These are phyloP conservation scores for Diphasiastrum complanatum DNA, from an alignment of 83 land plant species.

Conservation along the genomic window DNA sequence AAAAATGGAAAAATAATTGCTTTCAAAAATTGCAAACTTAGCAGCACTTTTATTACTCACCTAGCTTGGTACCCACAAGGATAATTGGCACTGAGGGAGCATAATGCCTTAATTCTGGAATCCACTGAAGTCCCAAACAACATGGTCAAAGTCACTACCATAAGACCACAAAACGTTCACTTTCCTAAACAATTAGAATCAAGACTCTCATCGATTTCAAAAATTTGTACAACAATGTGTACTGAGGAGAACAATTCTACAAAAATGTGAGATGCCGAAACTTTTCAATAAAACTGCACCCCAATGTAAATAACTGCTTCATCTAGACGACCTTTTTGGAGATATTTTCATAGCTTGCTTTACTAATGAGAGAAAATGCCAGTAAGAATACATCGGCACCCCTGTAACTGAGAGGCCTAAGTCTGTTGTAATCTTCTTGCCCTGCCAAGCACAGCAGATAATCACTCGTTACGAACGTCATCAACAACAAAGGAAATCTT, in stretches of 20 bases:
- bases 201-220: neutral
- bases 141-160: neutral
- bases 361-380: constrained; percentile 45
- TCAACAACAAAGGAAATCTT: neutral
- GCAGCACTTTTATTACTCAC: too few relatives aligned
- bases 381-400: constrained; percentile 50
- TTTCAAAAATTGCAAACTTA: too few relatives aligned
- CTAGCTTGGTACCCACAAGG: constrained; percentile 71
- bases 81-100: constrained; percentile 68
- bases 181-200: neutral
- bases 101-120: constrained; percentile 70
- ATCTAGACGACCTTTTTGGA: constrained; percentile 26
- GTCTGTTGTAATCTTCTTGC: constrained; percentile 32
- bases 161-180: neutral
- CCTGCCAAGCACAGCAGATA: neutral
- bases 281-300: too few relatives aligned
- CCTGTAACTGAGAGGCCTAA: constrained; percentile 48
- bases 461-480: neutral
- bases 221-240: neutral
- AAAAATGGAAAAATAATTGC: too few relatives aligned
- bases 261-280: neutral
- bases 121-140: constrained; percentile 40
- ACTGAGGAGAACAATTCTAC: neutral
- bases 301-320: too few relatives aligned
- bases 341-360: constrained; percentile 33